Evolutionary conservation across 1,284 basidiomycete species (phyloP), one percentile per base, ranked within the genome.

Genomic region (Agroathelia rolfsii): DNA sequence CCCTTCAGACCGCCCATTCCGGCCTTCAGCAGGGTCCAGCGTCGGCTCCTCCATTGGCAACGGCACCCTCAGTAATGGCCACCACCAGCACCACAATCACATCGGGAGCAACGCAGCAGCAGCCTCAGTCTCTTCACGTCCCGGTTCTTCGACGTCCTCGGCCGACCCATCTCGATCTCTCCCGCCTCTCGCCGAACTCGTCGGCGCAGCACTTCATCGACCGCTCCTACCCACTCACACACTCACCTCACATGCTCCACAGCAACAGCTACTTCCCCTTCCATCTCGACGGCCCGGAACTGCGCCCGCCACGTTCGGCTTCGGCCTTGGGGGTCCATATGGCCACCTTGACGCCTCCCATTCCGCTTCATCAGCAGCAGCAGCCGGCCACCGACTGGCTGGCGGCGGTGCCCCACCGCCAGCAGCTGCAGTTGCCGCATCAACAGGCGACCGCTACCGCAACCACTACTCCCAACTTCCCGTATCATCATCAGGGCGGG

Each of bases 121-220:
- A 58, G 53, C 58, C 59, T 66, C 64, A 50, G 56, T 54, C 35
- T 68, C 59, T 41, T 57, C 66, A 41, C 55, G 48, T 50, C 60
- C 49, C 57, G 55, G 43, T 51, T 61, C 56, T 65, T 58, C 56
- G 45, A 53, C 64, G 55, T 43, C 62, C 53, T 47, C 42, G 23
- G 6, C 11, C 34, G 51, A 44, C 41, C 21, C 52, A 39, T 52
- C 61, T 52, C 65, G 61, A 62, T 61, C 70, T 36, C 76, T 81
- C 65, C 78, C 78, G 40, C 76, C 78, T 30, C 71, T 81, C 69
- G 51, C 72, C 61, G 63, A 74, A 58, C 68, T 81, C 71, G 69
- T 82, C 72, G 64, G 75, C 69, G 61, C 70, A 50, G 60, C 71
- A 51, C 55, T 62, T 58, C 55, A 47, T 49, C 59, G 47, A 35